These are phyloP conservation scores for Dysphania ambrosioides DNA, from an alignment of 148 eudicot genomes.

Conservation along the genomic window DNA sequence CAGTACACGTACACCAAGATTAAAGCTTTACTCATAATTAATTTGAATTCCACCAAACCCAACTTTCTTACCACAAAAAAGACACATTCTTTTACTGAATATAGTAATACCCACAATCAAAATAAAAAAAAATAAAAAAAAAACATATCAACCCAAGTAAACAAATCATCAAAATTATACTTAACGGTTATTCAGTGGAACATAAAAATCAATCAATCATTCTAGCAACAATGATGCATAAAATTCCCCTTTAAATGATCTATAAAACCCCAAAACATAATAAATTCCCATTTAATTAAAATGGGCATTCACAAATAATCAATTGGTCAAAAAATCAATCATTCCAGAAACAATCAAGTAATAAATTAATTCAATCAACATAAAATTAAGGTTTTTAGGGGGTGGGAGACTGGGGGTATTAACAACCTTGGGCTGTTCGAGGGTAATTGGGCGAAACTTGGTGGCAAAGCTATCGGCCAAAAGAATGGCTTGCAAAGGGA, in stretches of 20 bases:
- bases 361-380: too few species aligned
- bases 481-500: slow-evolving; percentile 68
- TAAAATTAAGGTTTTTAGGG: too few species aligned
- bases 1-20: background rate
- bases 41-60: background rate
- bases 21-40: background rate
- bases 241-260: too few species aligned
- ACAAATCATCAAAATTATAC: too few species aligned
- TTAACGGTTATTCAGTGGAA: too few species aligned
- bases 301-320: background rate
- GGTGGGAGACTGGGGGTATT: background rate
- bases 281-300: background rate
- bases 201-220: too few species aligned
- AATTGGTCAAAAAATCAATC: too few species aligned
- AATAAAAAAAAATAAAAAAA: too few species aligned
- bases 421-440: slow-evolving; percentile 96
- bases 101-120: background rate
- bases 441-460: slow-evolving; percentile 87
- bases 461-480: slow-evolving; percentile 88
- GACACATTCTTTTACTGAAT: background rate
- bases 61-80: background rate
- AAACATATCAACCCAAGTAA: background rate
- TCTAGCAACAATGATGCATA: too few species aligned
- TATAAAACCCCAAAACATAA: background rate
- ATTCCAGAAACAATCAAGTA: background rate